A percentile compares a stretch with the other conserved stretches of the same genome.
phyloP scores from a whole-genome alignment of 768 basidiomycete species.

The Suillus cothurnatus region DNA sequence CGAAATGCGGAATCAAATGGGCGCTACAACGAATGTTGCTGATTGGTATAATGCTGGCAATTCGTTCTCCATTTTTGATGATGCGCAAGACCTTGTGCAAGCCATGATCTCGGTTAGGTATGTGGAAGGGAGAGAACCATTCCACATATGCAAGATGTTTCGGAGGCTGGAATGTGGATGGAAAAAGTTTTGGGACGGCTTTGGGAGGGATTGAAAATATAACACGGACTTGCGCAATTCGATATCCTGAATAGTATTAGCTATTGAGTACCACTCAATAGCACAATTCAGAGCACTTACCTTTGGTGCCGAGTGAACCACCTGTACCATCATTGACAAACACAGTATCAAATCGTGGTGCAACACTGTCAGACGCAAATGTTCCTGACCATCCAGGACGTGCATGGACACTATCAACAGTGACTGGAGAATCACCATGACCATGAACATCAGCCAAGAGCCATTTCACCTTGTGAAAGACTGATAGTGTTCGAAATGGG shows the following conservation, averaged over 20 bases:
- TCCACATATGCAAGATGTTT: conserved; percentile 15
- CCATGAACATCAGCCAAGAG: not conserved
- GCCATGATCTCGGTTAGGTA: conserved; percentile 20
- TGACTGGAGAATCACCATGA: not conserved
- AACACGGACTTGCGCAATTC: conserved; percentile 14
- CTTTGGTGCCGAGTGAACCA: not conserved
- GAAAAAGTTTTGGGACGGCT: conserved; percentile 17
- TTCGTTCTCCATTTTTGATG: conserved; percentile 12
- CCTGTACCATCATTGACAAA: not conserved
- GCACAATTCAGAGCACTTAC: not conserved
- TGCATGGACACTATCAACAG: not conserved
- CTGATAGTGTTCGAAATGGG: not conserved
- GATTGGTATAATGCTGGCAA: conserved; percentile 11
- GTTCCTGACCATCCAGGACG: not conserved
- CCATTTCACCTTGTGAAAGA: no score
- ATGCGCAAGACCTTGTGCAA: conserved; percentile 30
- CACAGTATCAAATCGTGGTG: not conserved
- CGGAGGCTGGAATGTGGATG: conserved; percentile 19
- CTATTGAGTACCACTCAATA: not conserved
- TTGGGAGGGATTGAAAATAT: conserved; percentile 12
- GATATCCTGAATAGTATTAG: conserved; percentile 3
- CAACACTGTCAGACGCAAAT: not conserved
- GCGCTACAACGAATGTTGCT: conserved; percentile 14
- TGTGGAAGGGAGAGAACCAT: conserved; percentile 27
- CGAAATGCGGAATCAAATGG: no score